Evolutionary conservation across 1,284 basidiomycete species (phyloP).

Genomic region (Cerioporus squamosus): DNA sequence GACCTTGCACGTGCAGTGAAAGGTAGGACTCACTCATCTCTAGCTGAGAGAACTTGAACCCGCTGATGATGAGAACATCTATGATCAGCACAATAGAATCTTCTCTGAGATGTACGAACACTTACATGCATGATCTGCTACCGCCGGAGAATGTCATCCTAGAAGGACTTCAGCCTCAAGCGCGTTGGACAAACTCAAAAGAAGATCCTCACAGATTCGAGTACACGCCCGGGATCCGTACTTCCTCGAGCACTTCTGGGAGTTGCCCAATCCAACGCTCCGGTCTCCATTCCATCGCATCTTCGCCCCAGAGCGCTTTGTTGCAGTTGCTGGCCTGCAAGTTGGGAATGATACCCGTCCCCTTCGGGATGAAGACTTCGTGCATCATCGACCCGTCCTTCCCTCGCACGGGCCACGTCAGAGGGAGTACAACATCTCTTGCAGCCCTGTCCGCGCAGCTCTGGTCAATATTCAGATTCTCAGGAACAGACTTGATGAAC

Average conservation of each 20-base stretch:
- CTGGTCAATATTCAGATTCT: background rate
- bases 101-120: background rate
- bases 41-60: conserved; percentile 37
- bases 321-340: conserved; percentile 11
- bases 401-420: conserved; percentile 9
- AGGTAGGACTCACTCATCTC: conserved; percentile 35
- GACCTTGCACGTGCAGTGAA: background rate
- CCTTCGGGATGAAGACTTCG: conserved; percentile 13
- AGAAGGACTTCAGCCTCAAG: background rate
- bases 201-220: conserved; percentile 14
- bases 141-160: conserved; percentile 14
- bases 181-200: background rate
- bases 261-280: conserved; percentile 18
- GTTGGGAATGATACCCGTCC: conserved; percentile 7
- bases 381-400: conserved; percentile 10
- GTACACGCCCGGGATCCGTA: conserved; percentile 16
- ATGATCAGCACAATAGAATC: background rate
- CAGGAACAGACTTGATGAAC: background rate
- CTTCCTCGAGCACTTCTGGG: conserved; percentile 4
- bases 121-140: conserved; percentile 12
- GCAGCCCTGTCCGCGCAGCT: conserved; percentile 1
- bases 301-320: conserved; percentile 20
- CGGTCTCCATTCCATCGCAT: conserved; percentile 21
- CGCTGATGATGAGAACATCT: conserved; percentile 16
- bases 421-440: conserved; percentile 14